Evolutionary conservation across 768 basidiomycete species (phyloP), one percentile per base, ranked within the genome.

Genomic region (Filobasidium floriforme): DNA sequence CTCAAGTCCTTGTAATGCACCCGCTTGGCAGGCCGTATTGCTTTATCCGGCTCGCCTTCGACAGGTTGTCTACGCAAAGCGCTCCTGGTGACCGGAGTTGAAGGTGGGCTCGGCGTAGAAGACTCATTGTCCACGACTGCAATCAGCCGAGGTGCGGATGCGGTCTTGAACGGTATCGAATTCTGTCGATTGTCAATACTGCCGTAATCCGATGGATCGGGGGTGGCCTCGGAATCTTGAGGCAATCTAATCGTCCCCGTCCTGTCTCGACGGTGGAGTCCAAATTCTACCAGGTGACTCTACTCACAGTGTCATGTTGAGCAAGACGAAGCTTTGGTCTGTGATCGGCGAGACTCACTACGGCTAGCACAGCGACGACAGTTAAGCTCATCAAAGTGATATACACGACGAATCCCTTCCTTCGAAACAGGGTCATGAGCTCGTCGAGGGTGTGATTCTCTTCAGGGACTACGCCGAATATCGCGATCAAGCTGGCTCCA

Each of bases 381-480:
- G 82, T 76, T 46, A 83, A 80, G 24, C 85, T 86, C 1, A 92
- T 81, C 18, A 89, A 77, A 14, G 87, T 86, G 78, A 93, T 89
- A 81, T 91, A 94, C 4, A 82, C 84, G 43, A 92, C 79, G 76
- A 93, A 97, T 0, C 88, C 79, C 1, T 87, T 85, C 52, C 92
- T 81, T 61, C 82, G 79, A 77, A 92, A 92, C 10, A 94, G 82
- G 28, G 76, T 76, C 28, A 97, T 82, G 28, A 97, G 83, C 75
- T 92, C 90, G 66, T 92, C 89, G 19, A 97, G 81, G 1, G 88
- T 87, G 68, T 89, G 89, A 12, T 89, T 90, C 14, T 85, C 85
- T 78, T 94, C 92, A 22, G 89, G 87, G 0, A 97, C 90, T 70
- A 92, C 90, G 57, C 92, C 92, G 73, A 93, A 97, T 60, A 92